Evolutionary conservation across 495 filamentous ascomycete genomes (phyloP).

Genomic region (Aspergillus coremiiformis): DNA sequence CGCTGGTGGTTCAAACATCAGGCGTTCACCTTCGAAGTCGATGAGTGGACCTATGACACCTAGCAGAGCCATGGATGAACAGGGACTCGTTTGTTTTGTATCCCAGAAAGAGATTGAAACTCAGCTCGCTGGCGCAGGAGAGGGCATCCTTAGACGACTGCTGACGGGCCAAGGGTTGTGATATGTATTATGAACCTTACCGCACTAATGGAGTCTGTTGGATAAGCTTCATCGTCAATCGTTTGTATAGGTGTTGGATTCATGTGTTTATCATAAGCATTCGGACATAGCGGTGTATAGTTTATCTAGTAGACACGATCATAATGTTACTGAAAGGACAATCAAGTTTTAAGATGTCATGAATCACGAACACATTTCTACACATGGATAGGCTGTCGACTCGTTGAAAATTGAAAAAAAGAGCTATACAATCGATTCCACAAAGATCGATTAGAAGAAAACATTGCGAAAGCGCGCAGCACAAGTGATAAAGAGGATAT

Average conservation of each 20-base stretch:
- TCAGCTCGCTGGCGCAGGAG: conserved; percentile 62
- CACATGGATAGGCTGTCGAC: not conserved
- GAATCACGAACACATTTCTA: not conserved
- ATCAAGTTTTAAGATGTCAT: not conserved
- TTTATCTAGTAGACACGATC: not conserved
- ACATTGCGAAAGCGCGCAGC: not conserved
- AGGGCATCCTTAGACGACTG: conserved; percentile 41
- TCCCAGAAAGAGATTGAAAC: conserved; percentile 67
- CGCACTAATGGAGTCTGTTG: conserved; percentile 8
- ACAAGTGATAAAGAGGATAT: not conserved
- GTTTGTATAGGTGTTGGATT: not conserved
- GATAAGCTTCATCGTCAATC: not conserved
- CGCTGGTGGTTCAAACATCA: conserved; percentile 35
- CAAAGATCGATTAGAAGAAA: not conserved
- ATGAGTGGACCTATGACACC: conserved; percentile 38
- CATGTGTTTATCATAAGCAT: not conserved
- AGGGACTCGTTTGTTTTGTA: conserved; percentile 66
- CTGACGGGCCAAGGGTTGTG: conserved; percentile 37
- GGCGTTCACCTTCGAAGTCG: conserved; percentile 53
- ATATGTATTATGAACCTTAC: conserved; percentile 1
- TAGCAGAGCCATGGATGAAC: conserved; percentile 54
- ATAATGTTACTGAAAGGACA: not conserved
- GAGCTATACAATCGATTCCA: conserved; percentile 1
- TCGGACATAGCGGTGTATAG: not conserved
- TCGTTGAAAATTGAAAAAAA: not conserved